These are phyloP conservation scores for Fusarium praegraminearum DNA, from an alignment of 2,329 filamentous ascomycete genomes.

Conservation along the genomic window DNA sequence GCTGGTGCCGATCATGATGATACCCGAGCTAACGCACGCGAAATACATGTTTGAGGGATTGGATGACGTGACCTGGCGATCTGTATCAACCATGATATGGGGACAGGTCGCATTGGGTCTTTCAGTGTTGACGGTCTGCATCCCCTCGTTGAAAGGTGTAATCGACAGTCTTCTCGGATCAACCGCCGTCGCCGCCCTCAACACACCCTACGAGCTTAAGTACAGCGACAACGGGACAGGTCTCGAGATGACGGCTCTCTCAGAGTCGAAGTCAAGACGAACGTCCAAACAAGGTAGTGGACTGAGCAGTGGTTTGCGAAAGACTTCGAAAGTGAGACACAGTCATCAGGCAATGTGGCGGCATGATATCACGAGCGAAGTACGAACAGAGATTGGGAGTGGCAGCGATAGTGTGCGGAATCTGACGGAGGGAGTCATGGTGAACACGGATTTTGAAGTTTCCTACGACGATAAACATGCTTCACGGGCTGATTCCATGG, in stretches of 20 bases:
- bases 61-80: conserved; percentile 33
- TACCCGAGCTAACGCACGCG: conserved; percentile 32
- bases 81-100: conserved; percentile 37
- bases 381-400: conserved; percentile 13
- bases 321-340: conserved; percentile 4
- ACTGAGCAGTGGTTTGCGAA: neutral
- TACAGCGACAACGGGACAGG: conserved; percentile 36
- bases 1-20: conserved; percentile 38
- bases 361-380: conserved; percentile 15
- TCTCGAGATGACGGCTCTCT: conserved; percentile 31
- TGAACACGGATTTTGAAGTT: conserved; percentile 42
- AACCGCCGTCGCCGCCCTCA: conserved; percentile 35
- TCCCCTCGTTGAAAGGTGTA: conserved; percentile 42
- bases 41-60: conserved; percentile 31
- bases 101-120: conserved; percentile 39
- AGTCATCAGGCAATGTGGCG: conserved; percentile 30
- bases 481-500: conserved; percentile 35
- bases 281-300: conserved; percentile 20
- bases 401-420: conserved; percentile 44
- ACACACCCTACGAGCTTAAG: conserved; percentile 40
- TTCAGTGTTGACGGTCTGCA: conserved; percentile 42
- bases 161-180: conserved; percentile 43
- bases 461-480: conserved; percentile 39
- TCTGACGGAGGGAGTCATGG: conserved; percentile 42
- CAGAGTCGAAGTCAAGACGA: conserved; percentile 15